Percentiles rank a stretch among this genome's conserved stretches.
Conservation (phyloP, 768 basidiomycete species). For the Coprinopsis sp. region DNA sequence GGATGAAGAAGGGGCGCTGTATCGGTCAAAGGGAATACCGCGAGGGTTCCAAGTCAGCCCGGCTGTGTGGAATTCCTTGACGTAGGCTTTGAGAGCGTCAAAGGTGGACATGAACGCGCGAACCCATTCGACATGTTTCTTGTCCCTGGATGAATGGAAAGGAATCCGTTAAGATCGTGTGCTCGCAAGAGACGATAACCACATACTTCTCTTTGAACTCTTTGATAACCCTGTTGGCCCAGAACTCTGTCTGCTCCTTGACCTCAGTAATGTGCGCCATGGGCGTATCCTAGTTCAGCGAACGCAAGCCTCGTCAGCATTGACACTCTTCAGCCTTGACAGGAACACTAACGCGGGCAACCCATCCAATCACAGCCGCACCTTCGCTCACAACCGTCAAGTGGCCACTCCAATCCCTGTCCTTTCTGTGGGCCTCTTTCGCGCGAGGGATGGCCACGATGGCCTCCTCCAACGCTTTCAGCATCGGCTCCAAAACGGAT, state of each 20-base stretch:
- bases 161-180: background rate
- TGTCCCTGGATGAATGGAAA: conserved; percentile 50
- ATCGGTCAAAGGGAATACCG: conserved; percentile 58
- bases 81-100: conserved; percentile 77
- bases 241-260: conserved; percentile 85
- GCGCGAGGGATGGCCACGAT: conserved; percentile 75
- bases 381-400: conserved; percentile 81
- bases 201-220: conserved; percentile 89
- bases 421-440: conserved; percentile 77
- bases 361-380: conserved; percentile 81
- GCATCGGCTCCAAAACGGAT: conserved; percentile 48
- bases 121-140: conserved; percentile 87
- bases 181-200: background rate
- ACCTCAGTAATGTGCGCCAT: conserved; percentile 74
- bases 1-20: conserved; percentile 35
- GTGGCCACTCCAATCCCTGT: conserved; percentile 79
- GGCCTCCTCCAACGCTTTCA: conserved; percentile 64
- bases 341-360: conserved; percentile 53
- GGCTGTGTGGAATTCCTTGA: conserved; percentile 79
- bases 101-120: conserved; percentile 63
- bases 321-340: background rate
- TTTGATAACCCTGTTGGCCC: conserved; percentile 84
- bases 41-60: conserved; percentile 87
- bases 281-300: conserved; percentile 60
- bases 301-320: no score